Evolutionary conservation across 2,329 filamentous ascomycete genomes (phyloP), one percentile per base, ranked within the genome.

Genomic region (Colletotrichum somersetense): DNA sequence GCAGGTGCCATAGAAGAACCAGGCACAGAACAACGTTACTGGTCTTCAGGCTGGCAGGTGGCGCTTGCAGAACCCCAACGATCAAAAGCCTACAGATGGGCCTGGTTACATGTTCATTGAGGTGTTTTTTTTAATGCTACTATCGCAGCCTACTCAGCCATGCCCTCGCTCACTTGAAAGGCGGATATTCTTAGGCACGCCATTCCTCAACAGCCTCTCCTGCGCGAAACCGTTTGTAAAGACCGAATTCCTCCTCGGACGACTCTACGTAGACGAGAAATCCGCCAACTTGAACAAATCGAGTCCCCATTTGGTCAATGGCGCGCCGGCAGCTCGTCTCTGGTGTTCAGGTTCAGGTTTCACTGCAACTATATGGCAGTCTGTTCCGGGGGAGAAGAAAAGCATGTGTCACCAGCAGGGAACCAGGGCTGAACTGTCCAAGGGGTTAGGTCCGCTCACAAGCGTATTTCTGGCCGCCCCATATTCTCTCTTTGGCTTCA

Each of bases 241-340:
- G 77, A 2, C 76, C 77, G 44, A 81, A 77, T 0, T 82, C 83
- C 4, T 80, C 77, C 7, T 78, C 81, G 1, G 84, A 85, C 2
- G 84, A 83, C 75, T 87, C 85, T 53, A 86, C 79, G 76, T 87
- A 87, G 5, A 85, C 77, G 5, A 84, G 84, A 40, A 86, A 69
- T 14, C 75, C 20, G 80, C 76, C 30, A 80, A 69, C 63, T 83
- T 78, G 66, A 81, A 78, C 61, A 80, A 75, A 40, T 81, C 77
- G 10, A 79, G 75, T 18, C 82, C 83, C 76, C 80, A 84, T 73
- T 85, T 77, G 59, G 84, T 81, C 48, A 86, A 75, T 35, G 81
- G 75, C 2, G 80, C 79, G 20, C 83, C 85, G 10, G 83, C 80
- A n/a, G 82, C 83, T 67, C 79, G 81, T 35, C 84, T 80, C 72